Conservation (phyloP, 768 basidiomycete species). For the Kwoniella newhampshirensis region DNA sequence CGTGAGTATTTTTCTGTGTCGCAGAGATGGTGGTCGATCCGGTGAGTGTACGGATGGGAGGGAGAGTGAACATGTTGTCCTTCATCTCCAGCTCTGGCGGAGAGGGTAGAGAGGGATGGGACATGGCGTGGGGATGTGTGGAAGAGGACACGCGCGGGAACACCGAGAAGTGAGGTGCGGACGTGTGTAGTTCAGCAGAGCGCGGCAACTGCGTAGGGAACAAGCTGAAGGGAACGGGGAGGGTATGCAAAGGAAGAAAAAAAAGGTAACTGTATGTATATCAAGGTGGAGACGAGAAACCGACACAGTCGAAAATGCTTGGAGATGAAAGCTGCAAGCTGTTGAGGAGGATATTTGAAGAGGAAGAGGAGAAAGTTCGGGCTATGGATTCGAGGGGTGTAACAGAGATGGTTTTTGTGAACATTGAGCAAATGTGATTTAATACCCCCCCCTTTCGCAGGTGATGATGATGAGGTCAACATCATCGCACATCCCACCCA, state of each 20-base stretch:
- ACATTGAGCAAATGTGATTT: constrained; percentile 13
- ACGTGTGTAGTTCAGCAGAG: background rate
- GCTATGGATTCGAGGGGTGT: too few species aligned
- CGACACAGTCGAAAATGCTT: too few species aligned
- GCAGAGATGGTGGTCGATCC: too few species aligned
- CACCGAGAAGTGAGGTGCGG: too few species aligned
- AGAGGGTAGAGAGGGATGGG: constrained; percentile 1
- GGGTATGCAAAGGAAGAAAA: constrained; percentile 3
- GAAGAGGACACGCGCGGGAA: too few species aligned
- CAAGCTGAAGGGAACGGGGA: background rate
- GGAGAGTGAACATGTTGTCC: constrained; percentile 18
- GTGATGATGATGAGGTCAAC: background rate
- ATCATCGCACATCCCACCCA: background rate
- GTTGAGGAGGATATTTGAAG: background rate
- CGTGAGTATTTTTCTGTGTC: constrained; percentile 8
- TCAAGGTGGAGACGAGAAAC: constrained; percentile 1
- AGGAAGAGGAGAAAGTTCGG: too few species aligned
- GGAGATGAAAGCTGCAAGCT: too few species aligned
- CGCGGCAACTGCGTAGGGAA: constrained; percentile 1
- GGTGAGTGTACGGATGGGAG: constrained; percentile 13
- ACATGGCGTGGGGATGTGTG: constrained; percentile 7
- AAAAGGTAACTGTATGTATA: background rate
- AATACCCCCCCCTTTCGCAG: too few species aligned
- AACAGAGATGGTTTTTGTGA: too few species aligned
- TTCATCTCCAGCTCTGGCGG: constrained; percentile 7